Conservation (phyloP, 2,329 filamentous ascomycete species). For the Tricladium varicosporioides region DNA sequence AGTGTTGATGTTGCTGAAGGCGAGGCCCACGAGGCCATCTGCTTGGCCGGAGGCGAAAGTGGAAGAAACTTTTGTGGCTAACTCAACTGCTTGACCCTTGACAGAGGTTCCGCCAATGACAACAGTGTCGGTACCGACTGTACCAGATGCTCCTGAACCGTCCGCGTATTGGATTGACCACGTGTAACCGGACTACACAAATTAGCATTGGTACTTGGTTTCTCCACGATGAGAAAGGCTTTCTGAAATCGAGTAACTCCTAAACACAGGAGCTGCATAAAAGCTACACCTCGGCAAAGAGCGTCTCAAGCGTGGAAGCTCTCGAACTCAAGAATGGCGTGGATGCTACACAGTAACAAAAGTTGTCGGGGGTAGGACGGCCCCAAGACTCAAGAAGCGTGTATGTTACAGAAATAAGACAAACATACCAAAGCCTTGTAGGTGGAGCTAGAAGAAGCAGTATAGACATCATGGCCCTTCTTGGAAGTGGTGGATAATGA, state of each 20-base stretch:
- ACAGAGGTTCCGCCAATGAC: constrained; percentile 33
- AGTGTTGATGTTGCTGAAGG: constrained; percentile 36
- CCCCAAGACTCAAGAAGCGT: no score
- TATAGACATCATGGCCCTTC: constrained; percentile 24
- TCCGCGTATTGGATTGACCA: constrained; percentile 36
- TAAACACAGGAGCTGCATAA: no score
- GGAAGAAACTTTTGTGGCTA: constrained; percentile 31
- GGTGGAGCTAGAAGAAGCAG: constrained; percentile 25
- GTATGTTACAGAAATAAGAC: no score
- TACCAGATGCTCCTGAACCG: constrained; percentile 35
- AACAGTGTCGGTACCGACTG: constrained; percentile 35
- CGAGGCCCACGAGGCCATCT: constrained; percentile 64
- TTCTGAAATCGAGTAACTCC: no score
- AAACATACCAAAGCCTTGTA: constrained; percentile 20
- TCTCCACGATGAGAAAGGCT: no score
- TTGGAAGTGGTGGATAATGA: constrained; percentile 17
- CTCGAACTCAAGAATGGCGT: no score
- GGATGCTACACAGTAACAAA: no score
- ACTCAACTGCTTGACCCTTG: constrained; percentile 30
- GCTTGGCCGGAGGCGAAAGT: constrained; percentile 31
- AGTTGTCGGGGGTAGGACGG: no score
- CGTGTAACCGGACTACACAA: constrained; percentile 18
- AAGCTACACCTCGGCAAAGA: no score
- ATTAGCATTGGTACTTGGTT: no score
- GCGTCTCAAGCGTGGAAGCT: no score